These are phyloP conservation scores for Ganoderma multipileum DNA, from an alignment of 1,284 basidiomycete species.

Conservation along the genomic window DNA sequence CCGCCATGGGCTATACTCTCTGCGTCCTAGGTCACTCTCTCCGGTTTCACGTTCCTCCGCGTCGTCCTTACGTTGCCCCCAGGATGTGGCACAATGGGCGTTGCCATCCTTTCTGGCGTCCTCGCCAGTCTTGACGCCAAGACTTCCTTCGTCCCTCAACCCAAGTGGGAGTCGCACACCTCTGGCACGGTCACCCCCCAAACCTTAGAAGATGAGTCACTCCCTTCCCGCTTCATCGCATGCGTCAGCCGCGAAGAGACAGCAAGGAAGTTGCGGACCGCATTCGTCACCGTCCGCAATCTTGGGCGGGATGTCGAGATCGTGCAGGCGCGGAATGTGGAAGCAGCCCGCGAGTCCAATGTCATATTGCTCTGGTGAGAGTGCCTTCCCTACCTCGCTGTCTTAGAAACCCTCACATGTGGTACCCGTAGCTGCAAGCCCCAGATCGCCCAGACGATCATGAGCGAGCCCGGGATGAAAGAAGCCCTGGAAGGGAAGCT, in stretches of 20 bases:
- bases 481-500: conserved; percentile 91
- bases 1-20: conserved; percentile 64
- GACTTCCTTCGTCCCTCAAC: conserved; percentile 39
- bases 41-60: conserved; percentile 9
- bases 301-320: conserved; percentile 76
- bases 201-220: conserved; percentile 62
- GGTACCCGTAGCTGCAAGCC: conserved; percentile 85
- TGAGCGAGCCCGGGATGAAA: conserved; percentile 82
- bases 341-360: conserved; percentile 78
- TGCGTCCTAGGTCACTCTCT: conserved; percentile 58
- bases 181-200: conserved; percentile 83
- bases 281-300: conserved; percentile 66
- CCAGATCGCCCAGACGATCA: conserved; percentile 82
- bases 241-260: conserved; percentile 87
- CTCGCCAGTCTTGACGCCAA: conserved; percentile 73
- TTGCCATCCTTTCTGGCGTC: conserved; percentile 94
- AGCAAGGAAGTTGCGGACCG: conserved; percentile 70
- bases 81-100: conserved; percentile 99
- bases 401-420: not conserved
- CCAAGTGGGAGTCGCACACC: conserved; percentile 85
- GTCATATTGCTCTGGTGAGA: conserved; percentile 89
- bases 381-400: not conserved
- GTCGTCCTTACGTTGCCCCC: conserved; percentile 25
- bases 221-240: conserved; percentile 88
- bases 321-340: conserved; percentile 72